These are phyloP conservation scores for Alternaria dauci DNA, from an alignment of 2,329 filamentous ascomycete species.

Conservation along the genomic window DNA sequence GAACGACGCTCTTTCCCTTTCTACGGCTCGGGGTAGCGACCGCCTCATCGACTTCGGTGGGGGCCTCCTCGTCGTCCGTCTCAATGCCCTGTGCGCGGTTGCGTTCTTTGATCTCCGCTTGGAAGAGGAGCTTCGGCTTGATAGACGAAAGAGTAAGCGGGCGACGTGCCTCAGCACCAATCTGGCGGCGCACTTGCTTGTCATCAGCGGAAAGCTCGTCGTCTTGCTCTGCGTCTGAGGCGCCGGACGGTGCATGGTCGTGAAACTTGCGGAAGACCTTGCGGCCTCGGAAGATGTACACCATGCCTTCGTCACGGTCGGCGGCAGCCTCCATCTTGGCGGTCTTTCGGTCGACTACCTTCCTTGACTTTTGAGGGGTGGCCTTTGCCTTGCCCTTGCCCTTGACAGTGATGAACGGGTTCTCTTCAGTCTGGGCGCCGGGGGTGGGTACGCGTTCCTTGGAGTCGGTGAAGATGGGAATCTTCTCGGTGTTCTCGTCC, in stretches of 20 bases:
- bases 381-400: constrained; percentile 57
- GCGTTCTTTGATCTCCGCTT: constrained; percentile 58
- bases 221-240: constrained; percentile 42
- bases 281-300: constrained; percentile 82
- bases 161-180: constrained; percentile 52
- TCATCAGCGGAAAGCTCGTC: constrained; percentile 50
- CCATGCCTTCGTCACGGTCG: constrained; percentile 73
- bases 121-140: constrained; percentile 77
- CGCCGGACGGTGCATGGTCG: constrained; percentile 48
- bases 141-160: constrained; percentile 73
- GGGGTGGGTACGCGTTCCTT: constrained; percentile 76
- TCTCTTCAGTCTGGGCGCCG: constrained; percentile 68
- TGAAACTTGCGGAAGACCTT: constrained; percentile 77
- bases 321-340: constrained; percentile 69
- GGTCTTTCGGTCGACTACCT: constrained; percentile 64
- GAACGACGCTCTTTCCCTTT: constrained; percentile 59
- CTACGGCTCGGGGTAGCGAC: constrained; percentile 41
- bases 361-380: constrained; percentile 57
- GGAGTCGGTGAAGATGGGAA: constrained; percentile 79
- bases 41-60: constrained; percentile 61
- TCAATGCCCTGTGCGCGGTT: constrained; percentile 50
- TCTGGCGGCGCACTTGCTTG: constrained; percentile 47
- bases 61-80: constrained; percentile 66
- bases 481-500: constrained; percentile 64
- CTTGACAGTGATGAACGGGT: constrained; percentile 72